Evolutionary conservation across 2,329 filamentous ascomycete genomes (phyloP).

Genomic region (Cladosporium cucumerinum): DNA sequence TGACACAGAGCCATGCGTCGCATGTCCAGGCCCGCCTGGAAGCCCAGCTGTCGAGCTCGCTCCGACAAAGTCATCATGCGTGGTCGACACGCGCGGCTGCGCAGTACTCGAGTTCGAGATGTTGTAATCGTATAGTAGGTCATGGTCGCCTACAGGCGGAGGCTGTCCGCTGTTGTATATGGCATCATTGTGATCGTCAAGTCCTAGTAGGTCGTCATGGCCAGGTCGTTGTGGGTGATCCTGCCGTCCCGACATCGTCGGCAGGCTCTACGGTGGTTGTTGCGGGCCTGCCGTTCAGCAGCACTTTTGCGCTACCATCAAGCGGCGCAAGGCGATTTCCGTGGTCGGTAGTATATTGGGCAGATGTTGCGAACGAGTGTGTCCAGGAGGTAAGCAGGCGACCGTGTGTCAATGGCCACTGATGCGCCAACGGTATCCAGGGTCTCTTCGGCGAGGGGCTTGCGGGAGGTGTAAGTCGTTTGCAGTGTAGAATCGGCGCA

Average conservation of each 20-base stretch:
- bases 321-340: neutral
- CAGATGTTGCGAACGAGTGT: neutral
- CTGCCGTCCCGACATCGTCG: conserved; percentile 52
- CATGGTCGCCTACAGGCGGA: conserved; percentile 76
- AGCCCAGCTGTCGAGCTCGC: conserved; percentile 44
- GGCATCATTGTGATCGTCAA: conserved; percentile 66
- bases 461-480: neutral
- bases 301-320: conserved; percentile 15
- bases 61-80: conserved; percentile 93
- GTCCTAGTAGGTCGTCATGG: conserved; percentile 54
- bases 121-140: conserved; percentile 71
- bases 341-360: neutral
- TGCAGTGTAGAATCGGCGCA: neutral
- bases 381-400: neutral
- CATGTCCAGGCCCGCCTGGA: conserved; percentile 43
- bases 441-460: neutral
- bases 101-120: conserved; percentile 63
- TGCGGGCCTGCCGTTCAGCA: conserved; percentile 16
- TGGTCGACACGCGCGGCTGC: conserved; percentile 75
- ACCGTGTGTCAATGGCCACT: neutral
- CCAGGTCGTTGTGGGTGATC: conserved; percentile 46
- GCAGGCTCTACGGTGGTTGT: conserved; percentile 11
- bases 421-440: conserved; percentile 5
- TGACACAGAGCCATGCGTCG: conserved; percentile 31
- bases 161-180: conserved; percentile 72